A percentile compares a stretch with the other conserved stretches of the same genome.
Conservation (phyloP, 2,329 filamentous ascomycete genomes). For the Colletotrichum chlorophyti region DNA sequence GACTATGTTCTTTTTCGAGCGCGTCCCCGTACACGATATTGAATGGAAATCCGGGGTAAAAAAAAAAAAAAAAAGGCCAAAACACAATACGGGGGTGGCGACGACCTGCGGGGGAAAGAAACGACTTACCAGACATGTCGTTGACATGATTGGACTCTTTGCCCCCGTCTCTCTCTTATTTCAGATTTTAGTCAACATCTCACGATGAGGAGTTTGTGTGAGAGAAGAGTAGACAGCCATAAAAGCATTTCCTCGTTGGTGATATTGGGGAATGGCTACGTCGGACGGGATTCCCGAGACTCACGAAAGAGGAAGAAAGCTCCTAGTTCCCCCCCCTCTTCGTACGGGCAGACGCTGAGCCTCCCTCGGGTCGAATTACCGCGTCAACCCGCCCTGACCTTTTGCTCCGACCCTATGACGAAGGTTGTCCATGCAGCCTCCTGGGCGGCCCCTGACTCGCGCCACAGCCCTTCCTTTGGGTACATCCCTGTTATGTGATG, state of each 20-base stretch:
- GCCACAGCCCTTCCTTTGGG: neutral
- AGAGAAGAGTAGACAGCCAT: too few relatives aligned
- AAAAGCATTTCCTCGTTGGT: constrained; percentile 13
- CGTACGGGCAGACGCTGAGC: neutral
- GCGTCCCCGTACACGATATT: neutral
- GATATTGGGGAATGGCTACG: constrained; percentile 1
- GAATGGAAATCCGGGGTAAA: constrained; percentile 9
- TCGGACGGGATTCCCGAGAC: neutral
- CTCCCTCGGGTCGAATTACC: constrained; percentile 10
- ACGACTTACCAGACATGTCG: constrained; percentile 16
- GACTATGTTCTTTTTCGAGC: neutral
- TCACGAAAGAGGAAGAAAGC: neutral
- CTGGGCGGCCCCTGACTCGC: constrained; percentile 16
- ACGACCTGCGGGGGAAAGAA: too few relatives aligned
- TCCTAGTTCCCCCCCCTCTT: neutral
- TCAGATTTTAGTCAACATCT: too few relatives aligned
- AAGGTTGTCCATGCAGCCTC: constrained; percentile 19
- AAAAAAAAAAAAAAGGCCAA: neutral
- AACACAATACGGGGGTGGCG: too few relatives aligned
- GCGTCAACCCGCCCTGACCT: neutral
- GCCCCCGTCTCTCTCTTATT: neutral
- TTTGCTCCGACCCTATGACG: constrained; percentile 8
- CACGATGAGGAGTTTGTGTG: too few relatives aligned
- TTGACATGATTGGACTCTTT: constrained; percentile 17
- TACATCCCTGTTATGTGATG: neutral